phyloP scores from a whole-genome alignment of 352 stramenopile species.

The Pythium guiyangense region DNA sequence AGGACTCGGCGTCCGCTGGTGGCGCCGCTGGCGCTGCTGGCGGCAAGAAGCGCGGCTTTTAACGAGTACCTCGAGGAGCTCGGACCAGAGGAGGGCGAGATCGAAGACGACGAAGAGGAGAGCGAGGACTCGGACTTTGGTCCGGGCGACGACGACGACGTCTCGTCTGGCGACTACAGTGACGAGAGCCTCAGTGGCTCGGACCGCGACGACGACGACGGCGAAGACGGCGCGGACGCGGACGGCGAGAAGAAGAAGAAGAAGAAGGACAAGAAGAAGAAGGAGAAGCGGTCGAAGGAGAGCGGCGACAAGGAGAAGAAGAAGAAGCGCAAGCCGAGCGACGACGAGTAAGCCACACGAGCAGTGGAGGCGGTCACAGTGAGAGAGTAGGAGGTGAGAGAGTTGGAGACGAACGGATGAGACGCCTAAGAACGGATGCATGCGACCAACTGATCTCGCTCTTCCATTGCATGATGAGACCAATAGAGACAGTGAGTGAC shows the following conservation, averaged over 20 bases:
- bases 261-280: constrained; percentile 56
- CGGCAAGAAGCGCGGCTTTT: constrained; percentile 65
- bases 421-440: no score
- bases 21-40: constrained; percentile 32
- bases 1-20: constrained; percentile 63
- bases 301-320: constrained; percentile 18
- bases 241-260: constrained; percentile 55
- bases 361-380: no score
- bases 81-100: constrained; percentile 82
- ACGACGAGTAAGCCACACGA: constrained; percentile 12
- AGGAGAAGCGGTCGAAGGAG: constrained; percentile 18
- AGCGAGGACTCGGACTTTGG: constrained; percentile 94
- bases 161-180: constrained; percentile 77
- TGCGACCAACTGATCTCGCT: no score
- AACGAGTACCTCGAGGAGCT: constrained; percentile 80
- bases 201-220: constrained; percentile 75
- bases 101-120: constrained; percentile 85
- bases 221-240: constrained; percentile 43
- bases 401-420: no score
- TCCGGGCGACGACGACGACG: constrained; percentile 54
- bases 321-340: constrained; percentile 12
- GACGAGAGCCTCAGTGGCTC: constrained; percentile 78
- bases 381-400: no score
- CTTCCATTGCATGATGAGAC: no score
- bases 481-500: no score